A percentile compares a stretch with the other conserved stretches of the same genome.
phyloP scores from a whole-genome alignment of 2,329 filamentous ascomycete genomes.

The Aspergillus sp. region DNA sequence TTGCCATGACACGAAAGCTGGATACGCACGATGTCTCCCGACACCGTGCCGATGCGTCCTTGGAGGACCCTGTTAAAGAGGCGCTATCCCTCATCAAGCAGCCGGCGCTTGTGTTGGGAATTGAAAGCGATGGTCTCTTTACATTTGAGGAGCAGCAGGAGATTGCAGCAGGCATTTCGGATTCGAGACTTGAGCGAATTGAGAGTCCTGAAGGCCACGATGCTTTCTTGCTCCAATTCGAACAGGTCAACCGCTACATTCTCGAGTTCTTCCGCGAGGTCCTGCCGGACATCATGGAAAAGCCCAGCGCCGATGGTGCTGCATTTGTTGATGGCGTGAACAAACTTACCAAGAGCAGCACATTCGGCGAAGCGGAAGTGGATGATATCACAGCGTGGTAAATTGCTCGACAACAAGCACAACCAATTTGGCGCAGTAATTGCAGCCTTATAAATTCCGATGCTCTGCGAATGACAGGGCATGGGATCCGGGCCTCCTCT shows the following conservation, averaged over 20 bases:
- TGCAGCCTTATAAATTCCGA: conserved; percentile 16
- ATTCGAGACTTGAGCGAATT: conserved; percentile 76
- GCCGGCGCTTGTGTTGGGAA: conserved; percentile 85
- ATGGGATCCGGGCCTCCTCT: conserved; percentile 8
- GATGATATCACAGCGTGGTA: conserved; percentile 96
- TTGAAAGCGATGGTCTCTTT: conserved; percentile 92
- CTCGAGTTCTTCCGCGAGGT: conserved; percentile 77
- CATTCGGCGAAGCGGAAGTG: conserved; percentile 92
- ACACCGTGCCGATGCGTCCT: conserved; percentile 51
- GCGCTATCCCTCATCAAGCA: conserved; percentile 81
- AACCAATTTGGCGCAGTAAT: conserved; percentile 22
- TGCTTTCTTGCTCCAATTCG: conserved; percentile 92
- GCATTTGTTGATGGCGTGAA: conserved; percentile 52
- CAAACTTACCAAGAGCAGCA: conserved; percentile 75
- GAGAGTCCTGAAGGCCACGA: conserved; percentile 95
- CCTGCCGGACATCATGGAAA: conserved; percentile 82
- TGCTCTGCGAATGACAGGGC: conserved; percentile 4
- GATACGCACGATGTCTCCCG: conserved; percentile 95
- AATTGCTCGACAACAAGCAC: conserved; percentile 7
- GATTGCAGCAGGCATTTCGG: conserved; percentile 73
- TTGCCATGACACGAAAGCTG: conserved; percentile 94
- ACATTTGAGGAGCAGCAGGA: conserved; percentile 96
- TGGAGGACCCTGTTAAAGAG: conserved; percentile 54
- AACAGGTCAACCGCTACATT: conserved; percentile 89
- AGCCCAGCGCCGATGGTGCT: conserved; percentile 46